These are phyloP conservation scores for Cutaneotrichosporon cavernicola DNA, from an alignment of 1,284 basidiomycete species.

Conservation along the genomic window DNA sequence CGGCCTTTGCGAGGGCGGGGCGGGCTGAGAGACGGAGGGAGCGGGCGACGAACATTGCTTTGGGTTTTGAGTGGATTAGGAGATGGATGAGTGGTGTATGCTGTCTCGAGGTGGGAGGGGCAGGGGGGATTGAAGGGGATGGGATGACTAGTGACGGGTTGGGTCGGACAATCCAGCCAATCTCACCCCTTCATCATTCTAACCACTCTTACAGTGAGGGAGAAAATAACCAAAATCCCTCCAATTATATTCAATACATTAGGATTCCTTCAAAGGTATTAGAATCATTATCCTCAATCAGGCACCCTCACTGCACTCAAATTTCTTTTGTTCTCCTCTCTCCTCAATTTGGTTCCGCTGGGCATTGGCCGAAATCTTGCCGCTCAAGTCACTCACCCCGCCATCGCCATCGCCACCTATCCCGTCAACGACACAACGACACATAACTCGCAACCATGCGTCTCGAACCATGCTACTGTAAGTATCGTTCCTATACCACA, in stretches of 20 bases:
- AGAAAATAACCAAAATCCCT: neutral
- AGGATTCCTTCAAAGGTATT: too few species aligned
- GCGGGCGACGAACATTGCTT: conserved; percentile 36
- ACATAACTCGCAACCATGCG: neutral
- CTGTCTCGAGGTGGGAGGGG: neutral
- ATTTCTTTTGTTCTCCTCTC: neutral
- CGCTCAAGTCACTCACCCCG: neutral
- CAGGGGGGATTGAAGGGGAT: neutral
- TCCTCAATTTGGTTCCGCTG: neutral
- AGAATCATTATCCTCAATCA: too few species aligned
- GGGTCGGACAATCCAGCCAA: conserved; percentile 3
- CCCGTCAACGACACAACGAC: neutral
- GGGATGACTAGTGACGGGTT: neutral
- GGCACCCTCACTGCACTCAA: neutral
- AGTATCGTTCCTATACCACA: neutral
- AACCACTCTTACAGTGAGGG: too few species aligned
- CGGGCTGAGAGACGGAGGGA: conserved; percentile 41
- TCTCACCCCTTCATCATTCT: neutral
- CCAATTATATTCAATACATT: neutral
- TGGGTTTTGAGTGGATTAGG: neutral
- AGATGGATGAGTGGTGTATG: conserved; percentile 7
- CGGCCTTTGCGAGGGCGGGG: conserved; percentile 29
- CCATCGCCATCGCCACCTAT: neutral
- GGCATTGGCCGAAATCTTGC: neutral
- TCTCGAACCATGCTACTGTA: conserved; percentile 12